Evolutionary conservation across 2,329 filamentous ascomycete genomes (phyloP).

Genomic region (Nemania sp.): DNA sequence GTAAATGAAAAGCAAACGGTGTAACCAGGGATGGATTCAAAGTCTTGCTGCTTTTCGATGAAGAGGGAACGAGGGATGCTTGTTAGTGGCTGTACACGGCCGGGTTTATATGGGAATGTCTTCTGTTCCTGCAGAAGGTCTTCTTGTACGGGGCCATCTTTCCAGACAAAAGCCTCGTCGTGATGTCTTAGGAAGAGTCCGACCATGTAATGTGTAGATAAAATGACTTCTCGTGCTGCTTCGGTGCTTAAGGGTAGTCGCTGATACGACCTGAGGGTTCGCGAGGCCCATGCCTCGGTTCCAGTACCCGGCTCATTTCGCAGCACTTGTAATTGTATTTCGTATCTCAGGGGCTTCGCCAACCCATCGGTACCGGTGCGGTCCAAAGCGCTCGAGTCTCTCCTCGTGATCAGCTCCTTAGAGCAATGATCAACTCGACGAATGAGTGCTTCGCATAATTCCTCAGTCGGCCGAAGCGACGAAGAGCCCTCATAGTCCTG

Average conservation of each 20-base stretch:
- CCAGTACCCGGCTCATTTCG: conserved; percentile 46
- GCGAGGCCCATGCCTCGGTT: conserved; percentile 47
- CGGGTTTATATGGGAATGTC: conserved; percentile 46
- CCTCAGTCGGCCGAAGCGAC: conserved; percentile 47
- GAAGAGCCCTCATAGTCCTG: conserved; percentile 53
- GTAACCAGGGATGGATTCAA: conserved; percentile 55
- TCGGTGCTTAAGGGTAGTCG: conserved; percentile 49
- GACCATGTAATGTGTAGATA: conserved; percentile 54
- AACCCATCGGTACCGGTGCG: conserved; percentile 41
- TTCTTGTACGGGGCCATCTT: conserved; percentile 48
- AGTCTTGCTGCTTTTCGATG: conserved; percentile 48
- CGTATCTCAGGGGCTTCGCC: conserved; percentile 51
- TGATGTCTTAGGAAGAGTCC: conserved; percentile 55
- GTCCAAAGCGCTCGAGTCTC: conserved; percentile 52
- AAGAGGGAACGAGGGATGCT: conserved; percentile 53
- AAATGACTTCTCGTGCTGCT: conserved; percentile 50
- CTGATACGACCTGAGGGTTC: conserved; percentile 55
- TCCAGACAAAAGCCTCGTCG: conserved; percentile 55
- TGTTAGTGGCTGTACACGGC: conserved; percentile 48
- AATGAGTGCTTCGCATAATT: conserved; percentile 53
- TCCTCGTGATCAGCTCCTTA: conserved; percentile 56
- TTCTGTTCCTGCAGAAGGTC: conserved; percentile 42
- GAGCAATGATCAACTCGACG: conserved; percentile 56
- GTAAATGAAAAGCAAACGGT: conserved; percentile 50
- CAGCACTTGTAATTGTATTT: conserved; percentile 51